Percentiles rank a stretch among this genome's conserved stretches.
phyloP scores from a whole-genome alignment of 371 early-diverging fungal species.

The Circinella umbellata region DNA sequence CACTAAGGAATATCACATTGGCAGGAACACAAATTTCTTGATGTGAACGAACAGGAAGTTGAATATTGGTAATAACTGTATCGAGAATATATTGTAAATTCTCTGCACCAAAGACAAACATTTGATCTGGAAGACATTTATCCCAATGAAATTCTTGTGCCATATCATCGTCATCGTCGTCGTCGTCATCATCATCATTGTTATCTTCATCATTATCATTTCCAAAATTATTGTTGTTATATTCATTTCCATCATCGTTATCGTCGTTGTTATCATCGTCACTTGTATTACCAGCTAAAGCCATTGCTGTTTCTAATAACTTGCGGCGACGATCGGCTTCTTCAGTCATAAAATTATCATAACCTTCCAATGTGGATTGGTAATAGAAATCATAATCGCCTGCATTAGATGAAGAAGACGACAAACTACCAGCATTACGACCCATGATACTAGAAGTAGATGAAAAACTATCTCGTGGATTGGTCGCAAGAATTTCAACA shows the following conservation, averaged over 20 bases:
- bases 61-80: slow-evolving; percentile 68
- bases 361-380: slow-evolving; percentile 49
- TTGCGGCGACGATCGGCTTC: slow-evolving; percentile 52
- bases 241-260: slow-evolving; percentile 20
- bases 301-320: slow-evolving; percentile 45
- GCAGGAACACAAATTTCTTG: slow-evolving; percentile 77
- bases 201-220: slow-evolving; percentile 28
- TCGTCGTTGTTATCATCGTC: slow-evolving; percentile 22
- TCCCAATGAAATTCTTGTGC: slow-evolving; percentile 76
- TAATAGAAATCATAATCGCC: slow-evolving; percentile 57
- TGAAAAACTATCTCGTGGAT: slow-evolving; percentile 63
- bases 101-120: slow-evolving; percentile 86
- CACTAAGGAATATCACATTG: slow-evolving; percentile 83
- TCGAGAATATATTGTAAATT: slow-evolving; percentile 75
- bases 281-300: slow-evolving; percentile 23
- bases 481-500: slow-evolving; percentile 59
- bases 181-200: slow-evolving; percentile 23
- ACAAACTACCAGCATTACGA: slow-evolving; percentile 31
- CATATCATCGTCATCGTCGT: slow-evolving; percentile 33
- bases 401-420: slow-evolving; percentile 33
- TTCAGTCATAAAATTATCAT: slow-evolving; percentile 53
- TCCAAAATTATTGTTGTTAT: slow-evolving; percentile 13
- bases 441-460: slow-evolving; percentile 49
- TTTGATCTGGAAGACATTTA: slow-evolving; percentile 80
- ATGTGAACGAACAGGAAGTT: slow-evolving; percentile 54